Conservation (phyloP, 2,329 filamentous ascomycete genomes). For the Colletotrichum graminicola region DNA sequence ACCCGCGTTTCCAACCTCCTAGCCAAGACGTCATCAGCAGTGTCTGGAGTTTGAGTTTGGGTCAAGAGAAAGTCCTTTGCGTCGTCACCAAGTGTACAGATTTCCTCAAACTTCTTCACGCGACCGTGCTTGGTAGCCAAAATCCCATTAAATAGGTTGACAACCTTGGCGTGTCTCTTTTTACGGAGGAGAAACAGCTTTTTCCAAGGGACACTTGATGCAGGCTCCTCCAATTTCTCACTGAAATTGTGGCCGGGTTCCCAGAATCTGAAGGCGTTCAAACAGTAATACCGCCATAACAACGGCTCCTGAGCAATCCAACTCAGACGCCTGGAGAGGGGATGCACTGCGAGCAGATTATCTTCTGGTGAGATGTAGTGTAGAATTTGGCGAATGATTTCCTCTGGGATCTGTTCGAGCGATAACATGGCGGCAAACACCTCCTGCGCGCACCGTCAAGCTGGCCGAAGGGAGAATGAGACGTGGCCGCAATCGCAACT, state of each 20-base stretch:
- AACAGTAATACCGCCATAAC: slow-evolving; percentile 85
- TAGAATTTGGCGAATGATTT: slow-evolving; percentile 86
- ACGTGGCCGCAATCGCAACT: slow-evolving; percentile 13
- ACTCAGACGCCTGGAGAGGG: slow-evolving; percentile 73
- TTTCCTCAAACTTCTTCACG: slow-evolving; percentile 75
- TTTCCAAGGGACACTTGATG: slow-evolving; percentile 80
- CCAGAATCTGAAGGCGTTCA: slow-evolving; percentile 80
- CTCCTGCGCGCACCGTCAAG: neutral
- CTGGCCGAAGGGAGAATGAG: neutral
- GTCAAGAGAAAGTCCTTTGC: slow-evolving; percentile 85
- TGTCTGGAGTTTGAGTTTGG: slow-evolving; percentile 71
- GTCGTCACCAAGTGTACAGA: slow-evolving; percentile 84
- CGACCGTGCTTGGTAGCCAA: slow-evolving; percentile 78
- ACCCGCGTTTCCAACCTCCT: slow-evolving; percentile 63
- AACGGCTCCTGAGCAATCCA: slow-evolving; percentile 77
- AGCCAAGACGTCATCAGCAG: slow-evolving; percentile 80
- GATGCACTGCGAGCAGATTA: slow-evolving; percentile 61
- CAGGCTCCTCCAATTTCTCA: slow-evolving; percentile 65
- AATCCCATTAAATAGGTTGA: slow-evolving; percentile 73
- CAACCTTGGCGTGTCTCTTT: slow-evolving; percentile 63
- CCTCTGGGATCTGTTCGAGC: slow-evolving; percentile 75
- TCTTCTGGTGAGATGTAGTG: slow-evolving; percentile 70
- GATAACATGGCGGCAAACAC: slow-evolving; percentile 48
- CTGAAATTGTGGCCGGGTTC: slow-evolving; percentile 71
- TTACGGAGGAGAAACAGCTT: slow-evolving; percentile 70